Percentiles rank a stretch among this genome's conserved stretches.
Conservation (phyloP, 257 asterid species). For the Linderniella brevidens region DNA sequence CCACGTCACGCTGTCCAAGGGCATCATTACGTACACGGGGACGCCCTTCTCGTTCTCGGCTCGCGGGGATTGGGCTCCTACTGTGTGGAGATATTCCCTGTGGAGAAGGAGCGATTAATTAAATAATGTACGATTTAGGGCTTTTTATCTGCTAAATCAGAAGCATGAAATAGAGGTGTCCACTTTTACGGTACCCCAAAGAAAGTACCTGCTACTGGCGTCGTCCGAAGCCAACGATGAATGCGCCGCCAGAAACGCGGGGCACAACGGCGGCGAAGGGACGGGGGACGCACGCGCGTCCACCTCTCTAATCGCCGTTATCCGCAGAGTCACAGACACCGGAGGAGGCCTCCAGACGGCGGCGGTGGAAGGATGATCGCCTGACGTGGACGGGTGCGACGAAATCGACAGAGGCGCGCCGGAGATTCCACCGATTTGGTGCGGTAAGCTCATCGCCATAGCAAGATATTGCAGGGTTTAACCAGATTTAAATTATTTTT, state of each 20-base stretch:
- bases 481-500: background rate
- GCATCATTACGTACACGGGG: conserved; percentile 67
- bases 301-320: conserved; percentile 12
- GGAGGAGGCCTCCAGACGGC: conserved; percentile 27
- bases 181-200: too few relatives aligned
- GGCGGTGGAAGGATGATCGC: conserved; percentile 15
- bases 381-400: conserved; percentile 9
- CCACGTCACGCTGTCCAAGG: conserved; percentile 48
- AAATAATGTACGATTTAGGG: too few relatives aligned
- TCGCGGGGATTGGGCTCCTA: background rate
- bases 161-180: too few relatives aligned
- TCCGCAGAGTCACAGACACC: conserved; percentile 18
- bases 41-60: conserved; percentile 19
- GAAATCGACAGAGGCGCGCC: conserved; percentile 20
- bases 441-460: conserved; percentile 56
- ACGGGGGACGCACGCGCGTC: conserved; percentile 29
- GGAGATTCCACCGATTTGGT: conserved; percentile 37
- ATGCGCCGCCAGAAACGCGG: conserved; percentile 5
- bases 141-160: too few relatives aligned
- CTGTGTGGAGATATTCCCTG: conserved; percentile 3
- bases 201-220: too few relatives aligned
- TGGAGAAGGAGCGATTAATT: background rate
- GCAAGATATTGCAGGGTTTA: background rate
- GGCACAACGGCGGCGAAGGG: conserved; percentile 34
- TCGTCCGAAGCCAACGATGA: too few relatives aligned